Conservation (phyloP, 306 rosid genomes). For the Comarum palustre region DNA sequence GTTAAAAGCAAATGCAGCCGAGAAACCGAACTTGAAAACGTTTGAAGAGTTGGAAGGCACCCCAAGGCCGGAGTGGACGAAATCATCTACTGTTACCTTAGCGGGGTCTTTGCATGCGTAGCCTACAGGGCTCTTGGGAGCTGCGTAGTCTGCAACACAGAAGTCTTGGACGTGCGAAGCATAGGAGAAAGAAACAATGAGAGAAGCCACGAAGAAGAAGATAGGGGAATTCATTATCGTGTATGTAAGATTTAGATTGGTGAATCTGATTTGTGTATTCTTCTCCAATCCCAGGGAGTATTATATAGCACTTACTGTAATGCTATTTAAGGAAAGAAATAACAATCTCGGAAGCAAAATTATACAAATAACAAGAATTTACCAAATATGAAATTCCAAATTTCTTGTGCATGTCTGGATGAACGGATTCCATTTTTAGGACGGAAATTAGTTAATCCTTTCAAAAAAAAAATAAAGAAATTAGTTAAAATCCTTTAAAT, state of each 20-base stretch:
- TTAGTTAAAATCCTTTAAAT: no score
- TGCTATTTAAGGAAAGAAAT: background rate
- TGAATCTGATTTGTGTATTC: background rate
- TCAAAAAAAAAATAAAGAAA: no score
- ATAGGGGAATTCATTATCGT: slow-evolving; percentile 23
- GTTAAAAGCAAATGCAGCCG: slow-evolving; percentile 49
- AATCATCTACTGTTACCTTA: slow-evolving; percentile 45
- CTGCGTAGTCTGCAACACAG: slow-evolving; percentile 52
- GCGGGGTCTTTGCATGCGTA: slow-evolving; percentile 54
- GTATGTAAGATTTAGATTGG: background rate
- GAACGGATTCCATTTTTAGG: no score
- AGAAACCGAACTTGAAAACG: slow-evolving; percentile 44
- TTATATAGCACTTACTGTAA: background rate
- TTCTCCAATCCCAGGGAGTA: background rate
- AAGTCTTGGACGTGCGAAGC: slow-evolving; percentile 60
- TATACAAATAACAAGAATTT: no score
- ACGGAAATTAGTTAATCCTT: no score
- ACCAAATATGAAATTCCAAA: background rate
- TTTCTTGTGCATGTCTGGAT: no score
- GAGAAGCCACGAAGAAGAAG: slow-evolving; percentile 29
- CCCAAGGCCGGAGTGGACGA: slow-evolving; percentile 46
- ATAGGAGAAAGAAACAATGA: slow-evolving; percentile 33
- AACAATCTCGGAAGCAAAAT: no score
- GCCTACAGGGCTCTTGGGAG: slow-evolving; percentile 51
- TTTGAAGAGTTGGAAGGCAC: slow-evolving; percentile 53